Conservation (phyloP, 768 basidiomycete species). For the Russula earlei region DNA sequence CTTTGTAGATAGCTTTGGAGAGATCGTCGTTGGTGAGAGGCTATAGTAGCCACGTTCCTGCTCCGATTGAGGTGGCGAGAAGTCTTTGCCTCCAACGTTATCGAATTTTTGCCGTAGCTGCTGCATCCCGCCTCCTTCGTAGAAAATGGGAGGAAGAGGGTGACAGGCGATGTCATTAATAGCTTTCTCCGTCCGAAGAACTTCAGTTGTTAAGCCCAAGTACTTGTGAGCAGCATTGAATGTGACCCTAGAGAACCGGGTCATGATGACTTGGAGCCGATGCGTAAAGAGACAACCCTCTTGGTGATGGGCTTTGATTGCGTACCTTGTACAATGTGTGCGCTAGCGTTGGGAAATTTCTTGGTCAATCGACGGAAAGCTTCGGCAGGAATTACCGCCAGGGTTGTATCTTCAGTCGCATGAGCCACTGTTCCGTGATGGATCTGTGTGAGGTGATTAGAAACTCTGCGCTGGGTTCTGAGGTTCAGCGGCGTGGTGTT, state of each 20-base stretch:
- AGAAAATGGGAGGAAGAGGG: conserved; percentile 85
- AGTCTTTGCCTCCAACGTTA: conserved; percentile 28
- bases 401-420: conserved; percentile 86
- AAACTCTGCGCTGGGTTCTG: neutral
- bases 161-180: conserved; percentile 97
- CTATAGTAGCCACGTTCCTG: conserved; percentile 50
- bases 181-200: conserved; percentile 91
- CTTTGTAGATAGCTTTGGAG: conserved; percentile 20
- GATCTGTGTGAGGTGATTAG: conserved; percentile 26
- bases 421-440: conserved; percentile 80
- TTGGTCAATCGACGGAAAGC: conserved; percentile 91
- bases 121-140: conserved; percentile 85
- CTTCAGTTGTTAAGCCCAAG: conserved; percentile 88
- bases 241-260: conserved; percentile 92
- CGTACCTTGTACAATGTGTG: conserved; percentile 88
- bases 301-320: neutral
- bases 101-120: conserved; percentile 88
- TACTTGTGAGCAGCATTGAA: conserved; percentile 97
- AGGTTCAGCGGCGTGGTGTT: conserved; percentile 8
- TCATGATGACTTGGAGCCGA: conserved; percentile 60
- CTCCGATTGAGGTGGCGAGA: conserved; percentile 33
- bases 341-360: conserved; percentile 94
- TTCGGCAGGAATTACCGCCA: conserved; percentile 98
- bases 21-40: conserved; percentile 19
- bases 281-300: conserved; percentile 4